Evolutionary conservation across 352 stramenopile species (phyloP), one percentile per base, ranked within the genome.

Genomic region (Globisporangium spinosum): DNA sequence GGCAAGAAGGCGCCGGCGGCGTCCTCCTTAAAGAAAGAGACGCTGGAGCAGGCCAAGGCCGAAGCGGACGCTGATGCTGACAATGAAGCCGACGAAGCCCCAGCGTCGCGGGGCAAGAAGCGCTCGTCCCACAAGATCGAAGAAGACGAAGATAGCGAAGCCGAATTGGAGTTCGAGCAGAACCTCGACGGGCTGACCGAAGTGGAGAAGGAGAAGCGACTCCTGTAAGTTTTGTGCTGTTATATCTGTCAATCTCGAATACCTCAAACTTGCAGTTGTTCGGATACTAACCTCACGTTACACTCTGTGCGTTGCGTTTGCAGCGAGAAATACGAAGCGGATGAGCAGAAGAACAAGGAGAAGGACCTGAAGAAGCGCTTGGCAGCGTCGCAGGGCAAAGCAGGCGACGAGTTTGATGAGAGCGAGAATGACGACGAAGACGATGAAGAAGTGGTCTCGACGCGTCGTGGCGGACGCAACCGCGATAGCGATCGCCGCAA

Each of bases 131-230:
- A 72, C 27, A 43, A 86, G 6, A 77, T 85, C 4, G 77, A 84
- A 2, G 72, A 80, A 0, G 81, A 86, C 1, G 83, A 89, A 20
- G 76, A 79, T 22, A 69, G 73, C 32, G 82, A 89, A 64, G 74
- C 77, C 4, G 85, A 91, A 20, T 70, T 93, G 34, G 80, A 85
- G 69, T 72, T 79, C 23, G 73, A 69, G 56, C 61, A 72, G 65
- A 69, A 77, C 29, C 64, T 79, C 40, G 75, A 74, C 22, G 87
- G 87, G 8, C 75, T 95, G 3, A 95, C 87, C 1, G 87, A 95
- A 67, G 85, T 95, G 20, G 87, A 95, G 72, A 95, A 95, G 69
- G 87, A 95, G 72, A 87, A 93, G 74, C 82, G 85, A 0, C 74
- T 95, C 51, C 70, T 95, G 77, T 87, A 73, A 59, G 76, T 85